Conservation (phyloP, 2,329 filamentous ascomycete species). For the Scedosporium dehoogii region DNA sequence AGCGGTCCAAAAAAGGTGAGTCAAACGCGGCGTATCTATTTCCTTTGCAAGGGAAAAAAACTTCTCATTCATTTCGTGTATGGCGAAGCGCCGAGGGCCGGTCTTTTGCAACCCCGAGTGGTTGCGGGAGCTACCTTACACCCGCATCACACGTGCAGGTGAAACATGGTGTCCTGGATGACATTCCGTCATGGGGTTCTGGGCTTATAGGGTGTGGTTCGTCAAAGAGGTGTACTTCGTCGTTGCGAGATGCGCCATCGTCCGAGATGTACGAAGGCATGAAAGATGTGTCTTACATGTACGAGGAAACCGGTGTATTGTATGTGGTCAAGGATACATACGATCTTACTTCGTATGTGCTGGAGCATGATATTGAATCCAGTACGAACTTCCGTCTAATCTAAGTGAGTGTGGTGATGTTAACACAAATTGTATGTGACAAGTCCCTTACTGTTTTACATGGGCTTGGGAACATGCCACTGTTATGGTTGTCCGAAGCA, state of each 20-base stretch:
- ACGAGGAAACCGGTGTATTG: not conserved
- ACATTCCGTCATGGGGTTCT: not conserved
- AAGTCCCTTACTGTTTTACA: not conserved
- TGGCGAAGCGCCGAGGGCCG: slow-evolving; percentile 5
- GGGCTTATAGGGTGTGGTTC: not conserved
- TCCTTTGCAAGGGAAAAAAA: not conserved
- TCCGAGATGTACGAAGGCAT: not conserved
- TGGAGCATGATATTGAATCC: too few species aligned
- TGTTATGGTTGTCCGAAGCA: not conserved
- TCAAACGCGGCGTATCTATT: not conserved
- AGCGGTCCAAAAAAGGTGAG: not conserved
- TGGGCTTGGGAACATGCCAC: not conserved
- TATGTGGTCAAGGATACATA: not conserved
- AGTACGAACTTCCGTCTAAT: not conserved
- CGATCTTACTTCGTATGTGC: not conserved
- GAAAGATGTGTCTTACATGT: not conserved
- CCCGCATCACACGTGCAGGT: not conserved
- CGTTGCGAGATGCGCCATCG: not conserved
- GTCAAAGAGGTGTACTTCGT: not conserved
- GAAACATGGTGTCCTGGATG: not conserved
- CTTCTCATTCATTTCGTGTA: not conserved
- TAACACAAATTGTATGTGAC: not conserved
- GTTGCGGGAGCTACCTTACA: not conserved
- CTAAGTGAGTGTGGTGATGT: not conserved
- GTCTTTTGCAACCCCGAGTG: not conserved